These are phyloP conservation scores for Copromyces sp. DNA, from an alignment of 495 filamentous ascomycete species.

Conservation along the genomic window DNA sequence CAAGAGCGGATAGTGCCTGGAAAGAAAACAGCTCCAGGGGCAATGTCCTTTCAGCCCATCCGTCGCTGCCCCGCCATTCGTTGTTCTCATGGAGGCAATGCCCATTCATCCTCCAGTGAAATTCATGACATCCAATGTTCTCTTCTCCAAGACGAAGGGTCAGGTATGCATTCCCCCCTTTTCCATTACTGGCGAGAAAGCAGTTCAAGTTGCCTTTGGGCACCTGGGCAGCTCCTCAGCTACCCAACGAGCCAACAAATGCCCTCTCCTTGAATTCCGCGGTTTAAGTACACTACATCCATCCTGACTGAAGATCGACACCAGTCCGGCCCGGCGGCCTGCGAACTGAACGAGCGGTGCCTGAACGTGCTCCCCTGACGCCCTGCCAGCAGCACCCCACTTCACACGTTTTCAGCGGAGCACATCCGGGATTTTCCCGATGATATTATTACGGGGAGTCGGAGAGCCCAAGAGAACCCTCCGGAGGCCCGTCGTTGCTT, in stretches of 20 bases:
- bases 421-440: neutral
- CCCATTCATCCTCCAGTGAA: neutral
- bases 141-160: neutral
- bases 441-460: neutral
- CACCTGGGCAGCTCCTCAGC: neutral
- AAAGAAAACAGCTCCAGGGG: neutral
- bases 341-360: neutral
- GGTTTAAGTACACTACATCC: neutral
- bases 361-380: neutral
- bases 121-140: neutral
- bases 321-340: neutral
- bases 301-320: neutral
- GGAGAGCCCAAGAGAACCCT: neutral
- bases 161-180: neutral
- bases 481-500: neutral
- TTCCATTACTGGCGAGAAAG: neutral
- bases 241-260: neutral
- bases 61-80: neutral
- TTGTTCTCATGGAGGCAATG: neutral
- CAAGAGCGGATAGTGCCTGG: neutral
- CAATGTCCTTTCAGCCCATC: neutral
- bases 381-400: neutral
- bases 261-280: neutral
- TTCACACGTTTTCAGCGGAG: neutral
- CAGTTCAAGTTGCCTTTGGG: neutral